Conservation (phyloP, 441 rosid species). For the Macaranga tanarius region DNA sequence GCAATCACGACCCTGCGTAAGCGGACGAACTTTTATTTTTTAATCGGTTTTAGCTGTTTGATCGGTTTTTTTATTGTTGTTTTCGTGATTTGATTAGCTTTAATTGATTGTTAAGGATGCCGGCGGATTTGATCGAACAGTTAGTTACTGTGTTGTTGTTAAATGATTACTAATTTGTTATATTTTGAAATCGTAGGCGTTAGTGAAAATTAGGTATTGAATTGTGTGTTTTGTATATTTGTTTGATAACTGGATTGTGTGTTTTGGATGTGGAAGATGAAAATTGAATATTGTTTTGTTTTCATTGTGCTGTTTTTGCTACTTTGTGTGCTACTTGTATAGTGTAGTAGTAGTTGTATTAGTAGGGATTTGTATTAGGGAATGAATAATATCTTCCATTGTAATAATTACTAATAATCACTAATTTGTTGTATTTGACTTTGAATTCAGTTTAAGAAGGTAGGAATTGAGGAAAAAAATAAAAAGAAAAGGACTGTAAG, state of each 20-base stretch:
- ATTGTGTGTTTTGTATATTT: not conserved
- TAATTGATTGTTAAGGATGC: no score
- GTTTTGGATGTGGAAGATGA: not conserved
- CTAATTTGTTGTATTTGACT: not conserved
- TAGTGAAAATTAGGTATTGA: not conserved
- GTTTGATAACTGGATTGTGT: not conserved
- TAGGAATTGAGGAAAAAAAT: no score
- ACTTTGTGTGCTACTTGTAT: not conserved
- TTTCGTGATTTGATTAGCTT: not conserved
- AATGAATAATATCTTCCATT: no score
- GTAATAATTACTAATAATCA: no score
- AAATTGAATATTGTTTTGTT: not conserved
- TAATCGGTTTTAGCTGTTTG: not conserved
- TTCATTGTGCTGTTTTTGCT: not conserved
- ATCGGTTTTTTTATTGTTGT: not conserved
- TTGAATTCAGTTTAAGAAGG: not conserved
- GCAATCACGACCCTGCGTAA: constrained; percentile 93
- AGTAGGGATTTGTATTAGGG: not conserved
- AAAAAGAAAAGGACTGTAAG: no score
- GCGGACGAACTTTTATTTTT: constrained; percentile 1
- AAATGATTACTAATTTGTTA: no score
- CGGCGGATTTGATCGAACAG: not conserved
- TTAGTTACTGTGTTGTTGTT: not conserved
- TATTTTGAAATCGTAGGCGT: no score
- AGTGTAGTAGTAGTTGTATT: not conserved